Evolutionary conservation across 169 alveolate genomes (phyloP), one percentile per base, ranked within the genome.

Genomic region (Eimeria tenella): DNA sequence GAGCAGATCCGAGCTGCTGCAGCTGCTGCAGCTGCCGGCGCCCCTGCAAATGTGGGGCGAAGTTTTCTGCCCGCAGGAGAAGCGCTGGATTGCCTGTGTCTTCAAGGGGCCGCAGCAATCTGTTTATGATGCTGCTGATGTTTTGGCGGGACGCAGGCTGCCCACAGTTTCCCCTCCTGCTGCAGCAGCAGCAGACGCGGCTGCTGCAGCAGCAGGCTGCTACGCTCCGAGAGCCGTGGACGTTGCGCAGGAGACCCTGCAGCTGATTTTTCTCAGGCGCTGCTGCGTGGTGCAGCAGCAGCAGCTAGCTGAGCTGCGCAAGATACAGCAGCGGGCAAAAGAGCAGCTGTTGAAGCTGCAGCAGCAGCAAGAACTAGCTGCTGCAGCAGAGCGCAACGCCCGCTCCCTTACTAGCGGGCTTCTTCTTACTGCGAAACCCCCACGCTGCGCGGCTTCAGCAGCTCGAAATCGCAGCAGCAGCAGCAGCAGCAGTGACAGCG

Each of bases 31-130:
- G 90, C 90, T 25, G 93, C 68, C 58, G 9, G 52, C 31, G 52
- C 63, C 79, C 17, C 62, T 58, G 88, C 88, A 73, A 79, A 5
- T 74, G 17, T 89, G 88, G 94, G 86, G 79, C n/a, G 86, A 89
- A 49, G 52, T 70, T 8, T 89, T 49, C 50, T 71, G 79, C 68
- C 7, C 17, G 50, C 49, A 52, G 1, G n/a, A 71, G 65, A 6
- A 73, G 75, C 68, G 93, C 55, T 82, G 90, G 90, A 82, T 82
- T 25, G 74, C 90, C 8, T 82, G 90, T 58, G 53, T 23, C 23
- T 86, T 86, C 17, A 63, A 17, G 70, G 71, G 83, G 25, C 77
- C 86, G 55, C 42, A 19, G 52, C 53, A 31, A 11, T 56, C 74
- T n/a, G 11, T 68, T 5, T 73, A 65, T 77, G 93, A 86, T 53